A percentile compares a stretch with the other conserved stretches of the same genome.
Conservation (phyloP, 1,284 basidiomycete genomes). For the Boletus semigastroideus region DNA sequence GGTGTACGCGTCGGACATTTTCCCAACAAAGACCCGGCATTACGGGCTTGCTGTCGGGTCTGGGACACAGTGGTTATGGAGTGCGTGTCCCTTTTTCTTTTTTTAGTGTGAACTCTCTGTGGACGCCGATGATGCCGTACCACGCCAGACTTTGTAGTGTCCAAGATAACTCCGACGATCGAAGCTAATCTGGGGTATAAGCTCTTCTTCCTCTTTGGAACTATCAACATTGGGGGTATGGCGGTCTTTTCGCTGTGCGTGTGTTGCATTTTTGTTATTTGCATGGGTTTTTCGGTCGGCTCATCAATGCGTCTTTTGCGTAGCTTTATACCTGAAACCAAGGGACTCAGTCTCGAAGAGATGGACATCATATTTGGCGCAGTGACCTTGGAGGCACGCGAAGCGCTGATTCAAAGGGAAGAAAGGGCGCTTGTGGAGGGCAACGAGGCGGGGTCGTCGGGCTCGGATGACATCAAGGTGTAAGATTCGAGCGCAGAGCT, state of each 20-base stretch:
- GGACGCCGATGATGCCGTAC: no score
- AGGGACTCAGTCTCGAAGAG: constrained; percentile 70
- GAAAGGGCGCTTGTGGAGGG: constrained; percentile 34
- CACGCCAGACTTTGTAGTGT: constrained; percentile 60
- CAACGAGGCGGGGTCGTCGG: background rate
- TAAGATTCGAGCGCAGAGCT: no score
- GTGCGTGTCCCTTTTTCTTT: constrained; percentile 37
- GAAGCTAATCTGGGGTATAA: constrained; percentile 61
- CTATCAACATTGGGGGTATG: constrained; percentile 59
- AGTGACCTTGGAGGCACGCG: constrained; percentile 56
- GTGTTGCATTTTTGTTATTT: no score
- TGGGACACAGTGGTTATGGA: constrained; percentile 79
- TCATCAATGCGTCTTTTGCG: no score
- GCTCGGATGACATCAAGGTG: constrained; percentile 3
- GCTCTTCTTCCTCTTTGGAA: constrained; percentile 68
- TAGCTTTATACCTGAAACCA: constrained; percentile 73
- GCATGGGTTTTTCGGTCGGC: no score
- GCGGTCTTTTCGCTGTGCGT: constrained; percentile 43
- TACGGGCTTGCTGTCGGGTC: constrained; percentile 73
- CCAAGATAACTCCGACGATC: constrained; percentile 71
- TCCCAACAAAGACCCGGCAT: constrained; percentile 78
- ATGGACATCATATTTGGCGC: constrained; percentile 83
- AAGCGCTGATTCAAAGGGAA: constrained; percentile 50
- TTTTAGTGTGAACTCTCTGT: no score
- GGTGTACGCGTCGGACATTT: constrained; percentile 81